Evolutionary conservation across 345 rosid genomes (phyloP).

Genomic region (Adansonia digitata): DNA sequence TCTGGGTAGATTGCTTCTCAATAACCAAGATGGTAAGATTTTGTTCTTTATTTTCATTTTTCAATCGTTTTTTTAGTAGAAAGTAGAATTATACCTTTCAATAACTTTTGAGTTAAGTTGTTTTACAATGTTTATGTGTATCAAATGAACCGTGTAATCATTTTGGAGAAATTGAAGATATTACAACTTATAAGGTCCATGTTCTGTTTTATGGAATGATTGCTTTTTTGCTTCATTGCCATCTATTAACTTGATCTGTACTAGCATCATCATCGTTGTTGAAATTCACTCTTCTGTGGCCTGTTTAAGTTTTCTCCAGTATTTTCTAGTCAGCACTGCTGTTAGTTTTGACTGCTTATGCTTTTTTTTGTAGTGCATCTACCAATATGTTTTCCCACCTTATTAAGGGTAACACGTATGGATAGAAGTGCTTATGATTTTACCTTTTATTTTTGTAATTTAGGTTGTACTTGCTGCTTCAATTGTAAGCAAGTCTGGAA

Average conservation of each 20-base stretch:
- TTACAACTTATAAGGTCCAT: background rate
- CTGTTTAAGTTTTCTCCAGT: too few relatives aligned
- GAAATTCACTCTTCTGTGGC: too few relatives aligned
- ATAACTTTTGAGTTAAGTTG: background rate
- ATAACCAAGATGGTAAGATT: slow-evolving; percentile 13
- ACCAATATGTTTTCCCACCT: background rate
- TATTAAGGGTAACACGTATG: background rate
- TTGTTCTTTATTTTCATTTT: background rate
- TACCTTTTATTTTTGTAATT: slow-evolving; percentile 12
- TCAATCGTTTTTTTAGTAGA: background rate
- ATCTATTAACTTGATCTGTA: too few relatives aligned
- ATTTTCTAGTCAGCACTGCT: too few relatives aligned
- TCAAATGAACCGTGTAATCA: background rate
- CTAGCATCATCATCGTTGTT: too few relatives aligned
- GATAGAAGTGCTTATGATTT: background rate
- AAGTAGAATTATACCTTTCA: background rate
- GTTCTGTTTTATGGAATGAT: background rate
- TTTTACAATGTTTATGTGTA: background rate
- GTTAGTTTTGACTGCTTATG: too few relatives aligned
- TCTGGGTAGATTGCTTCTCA: slow-evolving; percentile 4
- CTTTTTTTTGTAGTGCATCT: background rate
- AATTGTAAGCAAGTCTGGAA: slow-evolving; percentile 77
- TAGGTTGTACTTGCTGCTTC: slow-evolving; percentile 94
- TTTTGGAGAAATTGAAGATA: background rate
- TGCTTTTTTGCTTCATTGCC: background rate